Percentiles rank a stretch among this genome's conserved stretches.
Evolutionary conservation across 2,329 filamentous ascomycete genomes (phyloP).

Genomic region (Basipetospora chlamydospora): DNA sequence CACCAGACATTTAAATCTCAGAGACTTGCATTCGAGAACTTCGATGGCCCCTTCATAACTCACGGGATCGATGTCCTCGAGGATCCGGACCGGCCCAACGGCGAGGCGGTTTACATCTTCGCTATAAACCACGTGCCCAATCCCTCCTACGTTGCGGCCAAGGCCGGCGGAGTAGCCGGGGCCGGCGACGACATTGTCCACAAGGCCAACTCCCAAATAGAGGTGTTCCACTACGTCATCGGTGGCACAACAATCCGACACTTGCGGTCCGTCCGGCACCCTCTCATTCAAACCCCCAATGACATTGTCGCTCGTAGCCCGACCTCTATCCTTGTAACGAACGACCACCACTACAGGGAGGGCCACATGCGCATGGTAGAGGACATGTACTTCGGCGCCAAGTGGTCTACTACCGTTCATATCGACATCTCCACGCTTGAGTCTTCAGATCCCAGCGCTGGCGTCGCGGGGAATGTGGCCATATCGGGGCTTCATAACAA

Average conservation of each 20-base stretch:
- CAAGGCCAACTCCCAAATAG: slow-evolving; percentile 36
- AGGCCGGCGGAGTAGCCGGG: slow-evolving; percentile 7
- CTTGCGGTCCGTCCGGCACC: slow-evolving; percentile 37
- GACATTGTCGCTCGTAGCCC: slow-evolving; percentile 36
- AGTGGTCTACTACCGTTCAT: slow-evolving; percentile 35
- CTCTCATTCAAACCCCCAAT: slow-evolving; percentile 41
- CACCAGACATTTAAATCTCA: slow-evolving; percentile 27
- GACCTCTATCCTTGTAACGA: slow-evolving; percentile 40
- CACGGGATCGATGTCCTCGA: slow-evolving; percentile 47
- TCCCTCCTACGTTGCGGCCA: slow-evolving; percentile 18
- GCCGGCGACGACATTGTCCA: slow-evolving; percentile 7
- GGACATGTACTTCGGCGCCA: slow-evolving; percentile 22
- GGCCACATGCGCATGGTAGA: slow-evolving; percentile 33
- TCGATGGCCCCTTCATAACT: slow-evolving; percentile 37
- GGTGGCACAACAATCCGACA: slow-evolving; percentile 26
- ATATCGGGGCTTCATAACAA: slow-evolving; percentile 32
- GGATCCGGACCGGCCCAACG: slow-evolving; percentile 23
- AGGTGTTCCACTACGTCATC: slow-evolving; percentile 40
- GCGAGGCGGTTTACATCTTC: slow-evolving; percentile 39
- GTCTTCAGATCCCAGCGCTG: slow-evolving; percentile 14
- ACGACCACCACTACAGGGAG: slow-evolving; percentile 40
- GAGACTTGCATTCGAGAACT: slow-evolving; percentile 33
- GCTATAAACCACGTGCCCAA: slow-evolving; percentile 46
- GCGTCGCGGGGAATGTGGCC: slow-evolving; percentile 27
- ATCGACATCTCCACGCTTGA: slow-evolving; percentile 8